phyloP scores from a whole-genome alignment of 75 land plant genomes.

The Gnetum montanum region DNA sequence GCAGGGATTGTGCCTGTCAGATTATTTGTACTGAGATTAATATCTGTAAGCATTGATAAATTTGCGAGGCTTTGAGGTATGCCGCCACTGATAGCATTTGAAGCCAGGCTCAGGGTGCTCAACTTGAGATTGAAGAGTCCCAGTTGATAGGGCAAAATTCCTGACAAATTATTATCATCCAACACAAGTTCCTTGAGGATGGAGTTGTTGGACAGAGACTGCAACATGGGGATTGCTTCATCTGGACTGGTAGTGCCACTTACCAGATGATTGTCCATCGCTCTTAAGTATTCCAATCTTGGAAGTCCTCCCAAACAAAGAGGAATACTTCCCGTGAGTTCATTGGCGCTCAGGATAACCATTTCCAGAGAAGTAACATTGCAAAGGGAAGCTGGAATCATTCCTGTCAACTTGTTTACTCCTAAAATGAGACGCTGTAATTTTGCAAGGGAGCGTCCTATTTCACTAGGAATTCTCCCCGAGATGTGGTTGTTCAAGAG shows the following conservation, averaged over 20 bases:
- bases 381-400: neutral
- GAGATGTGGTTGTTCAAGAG: neutral
- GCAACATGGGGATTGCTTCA: too few species aligned
- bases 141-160: slow-evolving; percentile 3
- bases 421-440: neutral
- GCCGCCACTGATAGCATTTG: neutral
- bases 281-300: too few species aligned
- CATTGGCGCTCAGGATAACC: slow-evolving; percentile 9
- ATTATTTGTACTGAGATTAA: neutral
- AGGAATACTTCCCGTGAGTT: slow-evolving; percentile 15
- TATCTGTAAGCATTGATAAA: neutral
- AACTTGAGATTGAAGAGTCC: neutral
- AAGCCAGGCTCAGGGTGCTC: neutral
- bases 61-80: neutral
- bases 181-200: slow-evolving; percentile 2
- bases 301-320: slow-evolving; percentile 6
- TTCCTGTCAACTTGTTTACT: neutral
- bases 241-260: slow-evolving; percentile 2
- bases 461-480: neutral
- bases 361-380: slow-evolving; percentile 1
- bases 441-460: neutral
- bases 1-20: too few species aligned
- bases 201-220: neutral
- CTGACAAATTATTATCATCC: neutral
- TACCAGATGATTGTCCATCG: neutral